phyloP scores from a whole-genome alignment of 1,284 basidiomycete species.

The Rhodotorula sp. region DNA sequence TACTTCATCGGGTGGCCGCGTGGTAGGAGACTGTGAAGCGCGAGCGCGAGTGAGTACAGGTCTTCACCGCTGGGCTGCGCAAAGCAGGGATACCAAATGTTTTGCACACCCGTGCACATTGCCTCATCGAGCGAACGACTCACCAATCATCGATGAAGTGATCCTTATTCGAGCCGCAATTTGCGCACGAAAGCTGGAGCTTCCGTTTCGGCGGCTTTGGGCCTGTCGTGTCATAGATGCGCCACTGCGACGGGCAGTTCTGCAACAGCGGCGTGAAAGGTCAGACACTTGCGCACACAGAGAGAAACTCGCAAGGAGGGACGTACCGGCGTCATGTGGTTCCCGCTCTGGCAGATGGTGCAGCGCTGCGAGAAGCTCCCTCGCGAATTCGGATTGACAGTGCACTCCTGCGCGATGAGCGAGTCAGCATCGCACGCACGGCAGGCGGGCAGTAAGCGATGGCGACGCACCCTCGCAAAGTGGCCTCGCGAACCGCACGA shows the following conservation, averaged over 20 bases:
- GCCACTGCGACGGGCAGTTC: constrained; percentile 40
- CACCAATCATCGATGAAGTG: constrained; percentile 43
- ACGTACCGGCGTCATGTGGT: constrained; percentile 28
- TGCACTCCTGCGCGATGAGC: constrained; percentile 25
- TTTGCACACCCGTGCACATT: too few species aligned
- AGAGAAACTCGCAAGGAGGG: background rate
- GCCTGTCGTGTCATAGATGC: constrained; percentile 35
- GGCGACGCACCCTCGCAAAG: constrained; percentile 19
- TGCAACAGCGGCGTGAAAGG: background rate
- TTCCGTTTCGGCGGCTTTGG: constrained; percentile 39
- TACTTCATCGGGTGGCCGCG: constrained; percentile 39
- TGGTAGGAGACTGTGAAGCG: constrained; percentile 25
- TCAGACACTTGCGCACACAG: too few species aligned
- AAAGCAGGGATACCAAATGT: background rate
- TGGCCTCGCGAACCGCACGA: constrained; percentile 41
- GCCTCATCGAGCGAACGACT: background rate
- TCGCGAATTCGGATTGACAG: constrained; percentile 9
- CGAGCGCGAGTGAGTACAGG: background rate
- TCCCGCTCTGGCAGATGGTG: constrained; percentile 24
- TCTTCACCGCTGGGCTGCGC: too few species aligned
- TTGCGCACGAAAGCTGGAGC: constrained; percentile 36
- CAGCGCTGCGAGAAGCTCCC: constrained; percentile 19
- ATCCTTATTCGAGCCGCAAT: constrained; percentile 36
- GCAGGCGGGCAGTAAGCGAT: too few species aligned
- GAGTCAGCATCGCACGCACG: background rate